Evolutionary conservation across 2,329 filamentous ascomycete genomes (phyloP).

Genomic region (Sporothrix globosa): DNA sequence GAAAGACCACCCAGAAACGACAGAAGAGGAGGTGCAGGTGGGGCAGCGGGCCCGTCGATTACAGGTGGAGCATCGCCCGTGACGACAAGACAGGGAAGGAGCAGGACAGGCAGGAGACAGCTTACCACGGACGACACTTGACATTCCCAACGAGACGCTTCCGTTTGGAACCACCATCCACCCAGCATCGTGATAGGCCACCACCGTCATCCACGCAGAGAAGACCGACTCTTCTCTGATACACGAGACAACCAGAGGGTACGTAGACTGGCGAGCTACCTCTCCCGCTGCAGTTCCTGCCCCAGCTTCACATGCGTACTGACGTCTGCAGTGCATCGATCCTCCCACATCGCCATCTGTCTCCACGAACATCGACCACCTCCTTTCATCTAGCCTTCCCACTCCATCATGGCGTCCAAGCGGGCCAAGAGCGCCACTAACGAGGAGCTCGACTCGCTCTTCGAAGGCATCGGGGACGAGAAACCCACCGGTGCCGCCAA

Average conservation of each 20-base stretch:
- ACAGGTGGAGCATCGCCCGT: slow-evolving; percentile 31
- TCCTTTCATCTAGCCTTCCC: slow-evolving; percentile 35
- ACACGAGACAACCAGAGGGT: background rate
- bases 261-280: background rate
- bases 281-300: background rate
- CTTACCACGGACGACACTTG: background rate
- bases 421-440: slow-evolving; percentile 57
- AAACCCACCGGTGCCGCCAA: slow-evolving; percentile 48
- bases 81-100: slow-evolving; percentile 27
- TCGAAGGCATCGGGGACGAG: slow-evolving; percentile 64
- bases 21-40: slow-evolving; percentile 18
- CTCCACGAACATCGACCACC: too few relatives aligned
- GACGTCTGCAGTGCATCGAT: background rate
- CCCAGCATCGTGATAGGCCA: background rate
- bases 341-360: background rate
- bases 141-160: background rate
- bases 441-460: slow-evolving; percentile 67
- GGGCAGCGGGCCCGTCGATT: slow-evolving; percentile 24
- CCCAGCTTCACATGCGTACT: slow-evolving; percentile 23
- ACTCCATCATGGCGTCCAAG: slow-evolving; percentile 59
- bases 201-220: background rate
- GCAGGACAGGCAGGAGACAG: background rate
- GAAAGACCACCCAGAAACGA: too few relatives aligned
- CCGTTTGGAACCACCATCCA: background rate
- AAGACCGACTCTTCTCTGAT: background rate